Percentiles rank a stretch among this genome's conserved stretches.
Conservation (phyloP, 805 yeast genomes). For the Kuraishia molischiana region DNA sequence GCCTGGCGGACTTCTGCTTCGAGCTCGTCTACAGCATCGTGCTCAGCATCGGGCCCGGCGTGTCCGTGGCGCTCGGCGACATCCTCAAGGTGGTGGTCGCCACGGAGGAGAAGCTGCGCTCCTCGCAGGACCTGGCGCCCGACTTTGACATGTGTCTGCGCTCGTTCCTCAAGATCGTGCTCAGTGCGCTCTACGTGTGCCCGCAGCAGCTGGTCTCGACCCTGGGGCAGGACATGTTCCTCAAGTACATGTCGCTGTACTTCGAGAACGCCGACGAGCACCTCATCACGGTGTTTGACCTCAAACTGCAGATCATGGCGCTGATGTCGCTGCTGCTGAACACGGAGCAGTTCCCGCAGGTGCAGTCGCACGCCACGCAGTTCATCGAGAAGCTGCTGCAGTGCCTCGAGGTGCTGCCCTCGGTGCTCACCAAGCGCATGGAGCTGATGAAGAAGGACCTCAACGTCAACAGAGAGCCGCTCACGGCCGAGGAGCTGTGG, state of each 20-base stretch:
- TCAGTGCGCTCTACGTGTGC: slow-evolving; percentile 28
- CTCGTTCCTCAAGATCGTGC: slow-evolving; percentile 29
- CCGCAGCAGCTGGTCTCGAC: slow-evolving; percentile 26
- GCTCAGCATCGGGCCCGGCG: slow-evolving; percentile 14
- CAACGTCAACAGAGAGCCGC: slow-evolving; percentile 14
- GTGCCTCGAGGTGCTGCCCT: slow-evolving; percentile 34
- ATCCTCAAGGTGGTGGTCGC: slow-evolving; percentile 26
- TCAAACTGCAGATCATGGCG: slow-evolving; percentile 42
- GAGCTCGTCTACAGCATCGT: slow-evolving; percentile 9
- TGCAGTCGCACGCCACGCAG: slow-evolving; percentile 14
- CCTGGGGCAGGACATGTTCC: slow-evolving; percentile 26
- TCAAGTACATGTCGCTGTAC: slow-evolving; percentile 36
- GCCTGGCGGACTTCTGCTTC: slow-evolving; percentile 11
- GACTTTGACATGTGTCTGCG: slow-evolving; percentile 10
- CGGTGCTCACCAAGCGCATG: slow-evolving; percentile 36
- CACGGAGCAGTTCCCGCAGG: slow-evolving; percentile 14
- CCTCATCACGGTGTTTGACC: slow-evolving; percentile 44
- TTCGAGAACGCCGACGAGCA: slow-evolving; percentile 30
- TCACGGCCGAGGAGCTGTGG: slow-evolving; percentile 16
- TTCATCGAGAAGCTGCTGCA: slow-evolving; percentile 26
- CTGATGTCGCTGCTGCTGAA: slow-evolving; percentile 28
- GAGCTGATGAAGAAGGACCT: slow-evolving; percentile 30
- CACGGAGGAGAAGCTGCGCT: slow-evolving; percentile 13
- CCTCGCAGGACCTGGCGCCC: slow-evolving; percentile 8
- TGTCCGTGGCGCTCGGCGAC: slow-evolving; percentile 24